These are phyloP conservation scores for Barnettozyma sucrosica DNA, from an alignment of 805 yeast genomes.

Conservation along the genomic window DNA sequence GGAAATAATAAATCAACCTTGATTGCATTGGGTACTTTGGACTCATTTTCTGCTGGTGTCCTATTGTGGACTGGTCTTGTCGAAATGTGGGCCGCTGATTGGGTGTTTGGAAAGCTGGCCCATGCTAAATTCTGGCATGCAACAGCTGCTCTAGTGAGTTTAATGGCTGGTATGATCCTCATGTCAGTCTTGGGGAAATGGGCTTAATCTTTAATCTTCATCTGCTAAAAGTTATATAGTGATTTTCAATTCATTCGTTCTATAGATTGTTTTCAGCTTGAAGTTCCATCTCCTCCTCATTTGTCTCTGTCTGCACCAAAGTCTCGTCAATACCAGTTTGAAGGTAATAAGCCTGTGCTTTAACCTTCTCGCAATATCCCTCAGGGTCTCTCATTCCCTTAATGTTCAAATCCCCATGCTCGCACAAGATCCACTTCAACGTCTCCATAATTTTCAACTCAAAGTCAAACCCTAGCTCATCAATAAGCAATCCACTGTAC, in stretches of 20 bases:
- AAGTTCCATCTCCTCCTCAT: background rate
- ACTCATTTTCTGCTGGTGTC: slow-evolving; percentile 70
- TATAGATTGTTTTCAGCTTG: background rate
- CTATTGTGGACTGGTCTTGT: slow-evolving; percentile 69
- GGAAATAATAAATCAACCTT: slow-evolving; percentile 52
- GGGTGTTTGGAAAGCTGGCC: slow-evolving; percentile 50
- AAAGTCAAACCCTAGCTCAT: slow-evolving; percentile 26
- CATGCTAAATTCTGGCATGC: slow-evolving; percentile 42
- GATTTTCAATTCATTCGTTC: background rate
- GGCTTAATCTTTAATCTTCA: slow-evolving; percentile 44
- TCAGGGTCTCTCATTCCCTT: slow-evolving; percentile 34
- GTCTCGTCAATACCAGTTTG: background rate
- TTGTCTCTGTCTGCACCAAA: background rate
- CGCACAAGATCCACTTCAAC: slow-evolving; percentile 26
- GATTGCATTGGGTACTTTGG: slow-evolving; percentile 63
- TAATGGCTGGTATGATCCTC: slow-evolving; percentile 57
- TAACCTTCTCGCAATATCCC: slow-evolving; percentile 34
- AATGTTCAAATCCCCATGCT: slow-evolving; percentile 31
- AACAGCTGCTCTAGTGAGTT: slow-evolving; percentile 40
- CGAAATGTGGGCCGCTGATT: slow-evolving; percentile 71
- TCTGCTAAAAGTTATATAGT: background rate
- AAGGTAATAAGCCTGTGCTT: background rate
- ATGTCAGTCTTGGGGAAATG: slow-evolving; percentile 73
- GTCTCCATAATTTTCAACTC: slow-evolving; percentile 26
- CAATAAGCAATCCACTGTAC: slow-evolving; percentile 15